These are phyloP conservation scores for Backusella liffmaniae DNA, from an alignment of 192 early-diverging fungal genomes.

Conservation along the genomic window DNA sequence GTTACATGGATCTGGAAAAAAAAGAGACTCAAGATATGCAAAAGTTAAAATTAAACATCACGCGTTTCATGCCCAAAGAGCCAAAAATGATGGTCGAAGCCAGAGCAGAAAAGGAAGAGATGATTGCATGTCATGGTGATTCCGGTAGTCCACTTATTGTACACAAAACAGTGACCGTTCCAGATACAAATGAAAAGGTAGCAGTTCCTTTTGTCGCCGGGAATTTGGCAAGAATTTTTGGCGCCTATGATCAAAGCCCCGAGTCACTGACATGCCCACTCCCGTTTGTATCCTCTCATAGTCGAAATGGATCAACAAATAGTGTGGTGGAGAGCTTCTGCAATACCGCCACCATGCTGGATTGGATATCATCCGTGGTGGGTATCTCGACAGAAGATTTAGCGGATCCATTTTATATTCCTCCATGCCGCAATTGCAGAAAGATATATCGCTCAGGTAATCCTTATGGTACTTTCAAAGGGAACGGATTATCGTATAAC, in stretches of 20 bases:
- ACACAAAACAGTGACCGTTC: not conserved
- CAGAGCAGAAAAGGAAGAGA: not conserved
- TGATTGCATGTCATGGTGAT: constrained; percentile 32
- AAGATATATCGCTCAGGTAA: not conserved
- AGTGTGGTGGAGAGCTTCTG: constrained; percentile 6
- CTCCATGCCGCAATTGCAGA: not conserved
- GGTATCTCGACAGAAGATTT: not conserved
- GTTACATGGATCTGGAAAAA: constrained; percentile 6
- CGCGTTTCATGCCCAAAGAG: not conserved
- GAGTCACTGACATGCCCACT: constrained; percentile 15
- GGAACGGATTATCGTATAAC: not conserved
- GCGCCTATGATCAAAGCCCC: constrained; percentile 15
- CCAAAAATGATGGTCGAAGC: constrained; percentile 13
- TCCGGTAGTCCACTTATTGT: constrained; percentile 30
- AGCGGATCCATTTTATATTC: constrained; percentile 7
- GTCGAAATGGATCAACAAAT: not conserved
- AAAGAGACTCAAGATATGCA: constrained; percentile 20
- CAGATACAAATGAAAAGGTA: not conserved
- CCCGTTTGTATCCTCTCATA: not conserved
- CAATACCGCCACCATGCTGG: constrained; percentile 1
- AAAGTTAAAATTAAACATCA: constrained; percentile 21
- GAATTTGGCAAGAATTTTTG: constrained; percentile 20
- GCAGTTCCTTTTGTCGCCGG: constrained; percentile 16
- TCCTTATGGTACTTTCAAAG: not conserved
- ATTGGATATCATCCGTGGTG: constrained; percentile 11